Evolutionary conservation across 352 stramenopile species (phyloP).

Genomic region (Thraustotheca clavata): DNA sequence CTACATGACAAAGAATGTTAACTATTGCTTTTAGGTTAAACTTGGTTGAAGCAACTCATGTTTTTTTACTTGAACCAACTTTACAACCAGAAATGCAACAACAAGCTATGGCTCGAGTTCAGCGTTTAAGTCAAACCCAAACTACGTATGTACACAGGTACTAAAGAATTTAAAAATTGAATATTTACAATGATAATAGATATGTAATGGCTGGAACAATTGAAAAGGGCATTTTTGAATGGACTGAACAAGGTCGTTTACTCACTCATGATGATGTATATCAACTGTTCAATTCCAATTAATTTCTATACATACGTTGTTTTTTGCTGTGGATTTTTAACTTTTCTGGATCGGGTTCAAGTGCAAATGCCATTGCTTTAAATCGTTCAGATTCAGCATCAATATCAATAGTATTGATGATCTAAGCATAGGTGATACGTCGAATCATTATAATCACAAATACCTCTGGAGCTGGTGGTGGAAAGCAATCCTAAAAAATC

Average conservation of each 20-base stretch:
- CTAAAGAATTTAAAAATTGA: no score
- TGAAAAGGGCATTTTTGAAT: neutral
- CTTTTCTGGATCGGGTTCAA: neutral
- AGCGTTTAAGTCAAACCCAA: slow-evolving; percentile 12
- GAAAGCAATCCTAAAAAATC: no score
- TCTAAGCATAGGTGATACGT: no score
- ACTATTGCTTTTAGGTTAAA: neutral
- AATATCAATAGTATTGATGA: no score
- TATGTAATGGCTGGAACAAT: neutral
- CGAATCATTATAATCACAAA: no score
- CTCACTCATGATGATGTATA: neutral
- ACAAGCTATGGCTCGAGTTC: slow-evolving; percentile 18
- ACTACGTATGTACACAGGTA: slow-evolving; percentile 21
- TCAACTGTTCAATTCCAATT: neutral
- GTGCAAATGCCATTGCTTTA: neutral
- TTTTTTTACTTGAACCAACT: slow-evolving; percentile 20
- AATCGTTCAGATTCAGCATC: neutral
- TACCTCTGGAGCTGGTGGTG: no score
- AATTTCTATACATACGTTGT: neutral
- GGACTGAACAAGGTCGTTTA: neutral
- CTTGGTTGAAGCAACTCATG: slow-evolving; percentile 18
- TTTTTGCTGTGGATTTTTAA: neutral
- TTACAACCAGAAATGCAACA: slow-evolving; percentile 10
- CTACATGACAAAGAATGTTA: neutral
- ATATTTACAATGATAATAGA: neutral